A percentile compares a stretch with the other conserved stretches of the same genome.
Evolutionary conservation across 371 early-diverging fungal species (phyloP).

Genomic region (Catenaria anguillulae): DNA sequence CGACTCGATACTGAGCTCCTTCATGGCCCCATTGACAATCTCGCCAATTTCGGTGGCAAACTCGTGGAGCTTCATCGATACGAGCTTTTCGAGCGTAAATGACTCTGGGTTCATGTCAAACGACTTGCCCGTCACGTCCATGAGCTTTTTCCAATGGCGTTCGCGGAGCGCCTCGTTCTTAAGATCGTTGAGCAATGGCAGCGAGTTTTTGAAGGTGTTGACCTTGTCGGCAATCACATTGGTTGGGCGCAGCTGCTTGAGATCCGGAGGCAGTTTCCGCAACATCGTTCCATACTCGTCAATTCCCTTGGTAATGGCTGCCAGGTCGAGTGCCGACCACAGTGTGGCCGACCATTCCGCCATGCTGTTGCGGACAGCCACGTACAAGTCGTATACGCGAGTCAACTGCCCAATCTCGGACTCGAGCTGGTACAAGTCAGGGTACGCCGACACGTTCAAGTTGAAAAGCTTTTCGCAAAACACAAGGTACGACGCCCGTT

Average conservation of each 20-base stretch:
- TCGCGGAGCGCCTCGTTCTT: conserved; percentile 41
- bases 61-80: conserved; percentile 36
- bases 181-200: conserved; percentile 34
- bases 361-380: conserved; percentile 32
- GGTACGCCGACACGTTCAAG: conserved; percentile 32
- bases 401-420: conserved; percentile 31
- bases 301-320: conserved; percentile 32
- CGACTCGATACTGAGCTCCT: conserved; percentile 43
- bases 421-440: conserved; percentile 36
- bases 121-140: conserved; percentile 36
- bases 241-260: conserved; percentile 39
- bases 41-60: conserved; percentile 36
- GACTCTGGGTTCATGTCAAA: conserved; percentile 43
- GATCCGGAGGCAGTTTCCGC: conserved; percentile 32
- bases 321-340: conserved; percentile 37
- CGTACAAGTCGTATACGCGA: conserved; percentile 32
- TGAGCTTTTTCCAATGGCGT: conserved; percentile 38
- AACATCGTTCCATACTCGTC: conserved; percentile 26
- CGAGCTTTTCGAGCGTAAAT: conserved; percentile 37
- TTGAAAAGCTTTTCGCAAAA: conserved; percentile 39
- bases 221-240: conserved; percentile 42
- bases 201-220: conserved; percentile 35
- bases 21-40: conserved; percentile 39
- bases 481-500: conserved; percentile 25
- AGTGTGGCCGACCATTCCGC: conserved; percentile 34